These are phyloP conservation scores for Ophiostoma australiae DNA, from an alignment of 2,329 filamentous ascomycete genomes.

Conservation along the genomic window DNA sequence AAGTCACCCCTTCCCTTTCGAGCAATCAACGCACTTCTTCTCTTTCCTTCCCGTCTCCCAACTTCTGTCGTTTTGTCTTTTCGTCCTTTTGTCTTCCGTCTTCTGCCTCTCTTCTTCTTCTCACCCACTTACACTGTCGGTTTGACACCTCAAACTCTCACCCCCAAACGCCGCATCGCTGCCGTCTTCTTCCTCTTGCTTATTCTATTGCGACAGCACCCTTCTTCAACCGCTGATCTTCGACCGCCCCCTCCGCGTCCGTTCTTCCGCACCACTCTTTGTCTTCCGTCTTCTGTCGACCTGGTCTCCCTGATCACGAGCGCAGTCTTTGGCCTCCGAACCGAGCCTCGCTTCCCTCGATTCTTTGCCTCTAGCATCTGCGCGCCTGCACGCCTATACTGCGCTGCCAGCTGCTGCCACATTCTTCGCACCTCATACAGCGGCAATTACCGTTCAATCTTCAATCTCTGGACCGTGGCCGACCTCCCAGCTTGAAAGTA, in stretches of 20 bases:
- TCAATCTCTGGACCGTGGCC: background rate
- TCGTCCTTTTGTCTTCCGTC: background rate
- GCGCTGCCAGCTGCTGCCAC: background rate
- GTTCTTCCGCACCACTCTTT: background rate
- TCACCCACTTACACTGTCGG: background rate
- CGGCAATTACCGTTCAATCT: background rate
- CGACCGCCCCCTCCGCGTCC: background rate
- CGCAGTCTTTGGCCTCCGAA: background rate
- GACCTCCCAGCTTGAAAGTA: too few relatives aligned
- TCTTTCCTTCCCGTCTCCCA: background rate
- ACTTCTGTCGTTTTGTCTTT: background rate
- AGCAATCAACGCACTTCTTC: background rate
- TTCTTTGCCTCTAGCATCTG: background rate
- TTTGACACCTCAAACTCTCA: background rate
- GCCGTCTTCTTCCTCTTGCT: background rate
- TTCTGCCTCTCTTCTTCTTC: background rate
- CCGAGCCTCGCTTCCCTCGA: background rate
- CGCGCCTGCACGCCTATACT: too few relatives aligned
- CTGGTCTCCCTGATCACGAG: background rate
- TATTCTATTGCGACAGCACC: background rate
- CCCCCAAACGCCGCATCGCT: background rate
- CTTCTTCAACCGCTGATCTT: background rate
- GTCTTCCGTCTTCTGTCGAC: background rate
- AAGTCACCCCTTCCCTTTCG: conserved; percentile 1
- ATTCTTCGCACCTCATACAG: background rate